These are phyloP conservation scores for Kodamaea ohmeri DNA, from an alignment of 1,139 yeast genomes.

Conservation along the genomic window DNA sequence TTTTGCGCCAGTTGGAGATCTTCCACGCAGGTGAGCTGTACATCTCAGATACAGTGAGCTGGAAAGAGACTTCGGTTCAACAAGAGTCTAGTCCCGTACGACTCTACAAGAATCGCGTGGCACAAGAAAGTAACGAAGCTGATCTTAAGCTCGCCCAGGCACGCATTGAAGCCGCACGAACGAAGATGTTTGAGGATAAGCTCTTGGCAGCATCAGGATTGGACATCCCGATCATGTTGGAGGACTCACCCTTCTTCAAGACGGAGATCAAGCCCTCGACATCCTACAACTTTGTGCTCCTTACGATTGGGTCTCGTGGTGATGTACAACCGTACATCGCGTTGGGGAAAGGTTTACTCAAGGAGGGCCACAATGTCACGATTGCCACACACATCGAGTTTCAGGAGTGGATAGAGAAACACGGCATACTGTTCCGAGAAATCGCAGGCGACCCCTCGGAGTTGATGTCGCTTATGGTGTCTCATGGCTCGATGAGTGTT, in stretches of 20 bases:
- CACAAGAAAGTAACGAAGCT: neutral
- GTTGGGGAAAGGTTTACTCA: slow-evolving; percentile 69
- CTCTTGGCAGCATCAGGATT: slow-evolving; percentile 57
- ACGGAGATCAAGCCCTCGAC: slow-evolving; percentile 53
- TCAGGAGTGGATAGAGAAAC: slow-evolving; percentile 63
- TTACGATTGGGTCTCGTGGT: slow-evolving; percentile 93
- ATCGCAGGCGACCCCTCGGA: slow-evolving; percentile 95
- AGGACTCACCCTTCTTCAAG: slow-evolving; percentile 57
- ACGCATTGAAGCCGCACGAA: slow-evolving; percentile 47
- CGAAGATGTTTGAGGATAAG: slow-evolving; percentile 61
- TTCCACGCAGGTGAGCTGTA: slow-evolving; percentile 26
- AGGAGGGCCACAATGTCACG: slow-evolving; percentile 79
- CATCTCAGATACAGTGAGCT: neutral
- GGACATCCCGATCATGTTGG: slow-evolving; percentile 64
- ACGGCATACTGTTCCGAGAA: slow-evolving; percentile 66
- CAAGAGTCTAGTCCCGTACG: no score
- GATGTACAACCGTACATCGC: slow-evolving; percentile 97
- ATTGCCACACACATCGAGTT: slow-evolving; percentile 88
- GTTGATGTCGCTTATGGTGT: slow-evolving; percentile 87
- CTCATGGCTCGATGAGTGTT: slow-evolving; percentile 84
- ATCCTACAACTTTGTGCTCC: slow-evolving; percentile 59
- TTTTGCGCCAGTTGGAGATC: slow-evolving; percentile 50
- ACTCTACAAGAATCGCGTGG: neutral
- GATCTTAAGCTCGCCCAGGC: slow-evolving; percentile 18
- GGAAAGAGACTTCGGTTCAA: neutral